Conservation (phyloP, 1,139 yeast genomes). For the Sugiyamaella sp. region DNA sequence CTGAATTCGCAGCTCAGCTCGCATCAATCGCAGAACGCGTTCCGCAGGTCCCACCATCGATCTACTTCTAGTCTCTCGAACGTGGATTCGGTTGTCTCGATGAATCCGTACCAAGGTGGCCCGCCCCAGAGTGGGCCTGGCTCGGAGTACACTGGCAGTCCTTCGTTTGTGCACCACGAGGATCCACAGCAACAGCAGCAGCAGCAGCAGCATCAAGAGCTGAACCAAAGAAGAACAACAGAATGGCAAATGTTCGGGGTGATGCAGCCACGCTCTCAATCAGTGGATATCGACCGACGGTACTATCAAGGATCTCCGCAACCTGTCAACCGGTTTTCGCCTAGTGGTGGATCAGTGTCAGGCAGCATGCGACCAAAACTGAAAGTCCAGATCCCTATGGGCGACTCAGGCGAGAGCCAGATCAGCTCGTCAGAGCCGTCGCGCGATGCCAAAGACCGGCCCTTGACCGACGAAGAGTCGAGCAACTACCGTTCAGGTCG, state of each 20-base stretch:
- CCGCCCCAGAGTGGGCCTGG: slow-evolving; percentile 3
- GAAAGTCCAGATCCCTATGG: slow-evolving; percentile 45
- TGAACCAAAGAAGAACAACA: slow-evolving; percentile 1
- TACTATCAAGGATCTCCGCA: slow-evolving; percentile 15
- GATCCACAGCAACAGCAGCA: slow-evolving; percentile 6
- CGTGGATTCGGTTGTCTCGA: slow-evolving; percentile 1
- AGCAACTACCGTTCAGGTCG: not conserved
- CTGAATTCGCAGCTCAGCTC: not conserved
- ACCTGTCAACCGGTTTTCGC: slow-evolving; percentile 11
- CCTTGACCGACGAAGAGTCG: slow-evolving; percentile 10
- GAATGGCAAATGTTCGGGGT: slow-evolving; percentile 24
- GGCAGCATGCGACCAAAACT: slow-evolving; percentile 42
- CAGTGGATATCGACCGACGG: slow-evolving; percentile 27
- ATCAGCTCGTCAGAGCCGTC: slow-evolving; percentile 27
- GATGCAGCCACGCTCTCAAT: slow-evolving; percentile 27
- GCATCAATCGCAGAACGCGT: not conserved
- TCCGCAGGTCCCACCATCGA: slow-evolving; percentile 11
- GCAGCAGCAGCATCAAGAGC: slow-evolving; percentile 5
- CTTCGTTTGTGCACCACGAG: slow-evolving; percentile 3
- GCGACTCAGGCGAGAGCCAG: slow-evolving; percentile 34
- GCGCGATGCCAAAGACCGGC: slow-evolving; percentile 16
- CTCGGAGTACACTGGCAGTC: slow-evolving; percentile 11
- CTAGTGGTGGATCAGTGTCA: slow-evolving; percentile 15
- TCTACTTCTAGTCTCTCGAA: slow-evolving; percentile 14
- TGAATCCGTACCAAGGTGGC: not conserved